A percentile compares a stretch with the other conserved stretches of the same genome.
Evolutionary conservation across 306 rosid genomes (phyloP).

Genomic region (Rubus parviflorus): DNA sequence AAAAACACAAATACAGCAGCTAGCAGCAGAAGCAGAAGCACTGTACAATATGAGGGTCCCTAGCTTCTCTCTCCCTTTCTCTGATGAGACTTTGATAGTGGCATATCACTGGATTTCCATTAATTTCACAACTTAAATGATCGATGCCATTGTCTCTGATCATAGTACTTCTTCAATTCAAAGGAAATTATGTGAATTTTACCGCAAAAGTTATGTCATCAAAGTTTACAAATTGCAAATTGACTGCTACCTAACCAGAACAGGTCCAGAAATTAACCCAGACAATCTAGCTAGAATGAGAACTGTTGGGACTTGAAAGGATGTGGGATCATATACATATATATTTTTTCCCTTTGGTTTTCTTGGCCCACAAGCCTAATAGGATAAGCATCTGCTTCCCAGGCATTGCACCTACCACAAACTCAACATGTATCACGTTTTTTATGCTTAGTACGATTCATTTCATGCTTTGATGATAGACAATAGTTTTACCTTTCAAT

Average conservation of each 20-base stretch:
- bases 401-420: conserved; percentile 30
- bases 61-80: neutral
- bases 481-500: neutral
- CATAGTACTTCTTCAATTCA: neutral
- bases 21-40: neutral
- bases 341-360: conserved; percentile 24
- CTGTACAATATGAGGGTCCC: conserved; percentile 31
- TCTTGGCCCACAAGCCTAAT: conserved; percentile 52
- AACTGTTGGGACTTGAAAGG: conserved; percentile 29
- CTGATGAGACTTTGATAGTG: conserved; percentile 33
- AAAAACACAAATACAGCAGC: neutral
- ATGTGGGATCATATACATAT: conserved; percentile 27
- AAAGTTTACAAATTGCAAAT: neutral
- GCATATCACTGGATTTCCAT: conserved; percentile 51
- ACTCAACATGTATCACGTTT: conserved; percentile 11
- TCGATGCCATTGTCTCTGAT: neutral
- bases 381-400: conserved; percentile 35
- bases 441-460: neutral
- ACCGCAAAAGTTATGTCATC: no score
- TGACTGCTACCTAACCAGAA: conserved; percentile 29
- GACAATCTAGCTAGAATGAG: conserved; percentile 31
- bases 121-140: conserved; percentile 5
- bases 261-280: conserved; percentile 33
- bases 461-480: neutral
- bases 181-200: neutral